phyloP scores from a whole-genome alignment of 108 stramenopile genomes.

The Ochromonas danica region DNA sequence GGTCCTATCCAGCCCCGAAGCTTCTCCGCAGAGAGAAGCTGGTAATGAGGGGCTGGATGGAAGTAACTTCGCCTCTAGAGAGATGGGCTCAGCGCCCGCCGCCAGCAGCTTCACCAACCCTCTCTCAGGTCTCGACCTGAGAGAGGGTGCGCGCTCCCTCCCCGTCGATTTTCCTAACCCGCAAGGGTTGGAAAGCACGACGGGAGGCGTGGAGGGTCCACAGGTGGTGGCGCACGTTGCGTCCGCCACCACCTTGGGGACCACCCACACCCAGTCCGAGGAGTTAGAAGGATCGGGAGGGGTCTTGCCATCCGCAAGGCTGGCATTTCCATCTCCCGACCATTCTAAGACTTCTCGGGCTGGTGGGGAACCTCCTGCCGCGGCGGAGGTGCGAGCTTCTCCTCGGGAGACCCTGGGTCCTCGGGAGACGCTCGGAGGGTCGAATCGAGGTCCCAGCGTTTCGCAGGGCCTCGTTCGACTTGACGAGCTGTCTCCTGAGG shows the following conservation, averaged over 20 bases:
- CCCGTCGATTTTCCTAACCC: slow-evolving; percentile 13
- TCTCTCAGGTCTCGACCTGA: slow-evolving; percentile 13
- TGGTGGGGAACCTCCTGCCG: slow-evolving; percentile 12
- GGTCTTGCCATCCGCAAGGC: slow-evolving; percentile 12
- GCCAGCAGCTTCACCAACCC: slow-evolving; percentile 12
- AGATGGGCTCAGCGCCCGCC: slow-evolving; percentile 12
- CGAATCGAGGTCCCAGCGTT: slow-evolving; percentile 13
- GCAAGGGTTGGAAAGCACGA: slow-evolving; percentile 13
- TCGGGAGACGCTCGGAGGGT: slow-evolving; percentile 12
- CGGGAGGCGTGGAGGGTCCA: slow-evolving; percentile 12
- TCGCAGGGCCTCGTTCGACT: slow-evolving; percentile 12
- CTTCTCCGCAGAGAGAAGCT: slow-evolving; percentile 13
- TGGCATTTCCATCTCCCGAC: slow-evolving; percentile 13
- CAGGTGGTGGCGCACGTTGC: slow-evolving; percentile 12
- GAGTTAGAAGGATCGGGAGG: slow-evolving; percentile 13
- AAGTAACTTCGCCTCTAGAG: slow-evolving; percentile 15
- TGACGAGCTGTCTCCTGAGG: slow-evolving; percentile 13
- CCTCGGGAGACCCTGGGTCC: slow-evolving; percentile 12
- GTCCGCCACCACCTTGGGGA: slow-evolving; percentile 12
- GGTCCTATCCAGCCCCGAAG: slow-evolving; percentile 12
- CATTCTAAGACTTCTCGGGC: slow-evolving; percentile 14
- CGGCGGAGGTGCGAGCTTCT: slow-evolving; percentile 12
- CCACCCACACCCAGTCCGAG: slow-evolving; percentile 12
- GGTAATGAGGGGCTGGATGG: slow-evolving; percentile 13
- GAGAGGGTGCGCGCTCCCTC: slow-evolving; percentile 12